Percentiles rank a stretch among this genome's conserved stretches.
Evolutionary conservation across 257 asterid genomes (phyloP).

Genomic region (Plantago major): DNA sequence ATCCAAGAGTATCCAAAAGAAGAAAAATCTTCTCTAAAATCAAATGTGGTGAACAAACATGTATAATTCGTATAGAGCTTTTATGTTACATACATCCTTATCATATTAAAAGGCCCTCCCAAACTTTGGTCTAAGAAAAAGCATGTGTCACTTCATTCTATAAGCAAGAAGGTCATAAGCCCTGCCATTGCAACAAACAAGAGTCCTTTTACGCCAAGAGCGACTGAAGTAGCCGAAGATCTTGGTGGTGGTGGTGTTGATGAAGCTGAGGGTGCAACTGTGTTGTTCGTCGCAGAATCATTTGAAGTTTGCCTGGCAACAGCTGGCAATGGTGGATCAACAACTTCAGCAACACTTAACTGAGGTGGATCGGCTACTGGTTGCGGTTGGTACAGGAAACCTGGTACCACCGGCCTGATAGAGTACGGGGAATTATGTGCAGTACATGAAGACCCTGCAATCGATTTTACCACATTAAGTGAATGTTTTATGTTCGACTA

Average conservation of each 20-base stretch:
- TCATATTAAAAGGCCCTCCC: too few species aligned
- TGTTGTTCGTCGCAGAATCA: background rate
- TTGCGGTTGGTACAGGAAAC: slow-evolving; percentile 17
- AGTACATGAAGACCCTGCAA: slow-evolving; percentile 43
- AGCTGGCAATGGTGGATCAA: slow-evolving; percentile 50
- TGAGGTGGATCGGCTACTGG: slow-evolving; percentile 45
- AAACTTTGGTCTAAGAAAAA: too few species aligned
- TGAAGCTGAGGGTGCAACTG: background rate
- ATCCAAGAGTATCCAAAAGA: too few species aligned
- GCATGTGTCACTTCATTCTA: slow-evolving; percentile 8
- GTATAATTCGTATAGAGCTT: too few species aligned
- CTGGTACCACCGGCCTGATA: slow-evolving; percentile 31
- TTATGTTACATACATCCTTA: too few species aligned
- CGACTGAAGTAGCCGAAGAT: slow-evolving; percentile 21
- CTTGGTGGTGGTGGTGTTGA: slow-evolving; percentile 16
- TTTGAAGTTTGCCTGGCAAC: slow-evolving; percentile 25
- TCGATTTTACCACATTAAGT: background rate
- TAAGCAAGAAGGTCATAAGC: slow-evolving; percentile 24
- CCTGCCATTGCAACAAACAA: slow-evolving; percentile 22
- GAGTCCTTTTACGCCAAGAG: slow-evolving; percentile 8
- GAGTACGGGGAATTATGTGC: slow-evolving; percentile 17
- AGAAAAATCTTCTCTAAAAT: too few species aligned
- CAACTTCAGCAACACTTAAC: slow-evolving; percentile 33
- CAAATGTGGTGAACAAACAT: too few species aligned
- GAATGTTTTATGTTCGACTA: background rate